Base-by-base conservation (phyloP, 345 rosid species). In the Euclidium syriacum region DNA sequence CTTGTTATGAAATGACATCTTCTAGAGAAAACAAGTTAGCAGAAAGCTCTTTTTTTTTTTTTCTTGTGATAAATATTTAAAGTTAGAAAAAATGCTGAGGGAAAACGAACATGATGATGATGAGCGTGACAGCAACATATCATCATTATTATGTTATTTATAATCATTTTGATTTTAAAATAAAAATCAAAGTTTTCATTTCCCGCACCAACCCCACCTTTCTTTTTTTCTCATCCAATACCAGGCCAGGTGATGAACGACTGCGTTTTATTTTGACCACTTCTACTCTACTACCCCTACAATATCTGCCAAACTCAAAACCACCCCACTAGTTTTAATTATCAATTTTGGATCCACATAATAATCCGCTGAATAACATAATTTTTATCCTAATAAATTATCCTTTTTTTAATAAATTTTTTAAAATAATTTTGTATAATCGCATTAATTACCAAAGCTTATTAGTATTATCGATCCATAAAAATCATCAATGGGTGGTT, bases 111-210 rank as follows among this genome's bases (percentile, higher is more conserved):
- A 71, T 72, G 70, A 70, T 77, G 79, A 78, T 78, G 80, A 72
- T 64, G 74, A 76, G 81, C 84, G 77, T 79, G 90, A 85, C 85
- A 70, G 70, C 84, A 76, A 67, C 71, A 73, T 77, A 50, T 71
- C 87, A 85, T 82, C 91, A 82, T 73, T 75, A 72, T 64, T 58
- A 58, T 24, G 49, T 50, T 72, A 70, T 72, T 64, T 71, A n/a
- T 52, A 62, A 69, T 51, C 33, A 53, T 72, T 59, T 59, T 14
- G 46, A 22, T 1, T 25, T 33, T 17, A 1, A 56, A 70, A 55
- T 4, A 9, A 26, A 71, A 61, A 42, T 7, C 1, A 49, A 71
- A 51, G 15, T 18, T 50, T 11, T 33, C 41, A 16, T 41, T 32
- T 36, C 34, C 30, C 52, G 52, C 64, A 65, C 67, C 76, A 62